Conservation (phyloP, 257 asterid genomes). For the Ilex asprella region DNA sequence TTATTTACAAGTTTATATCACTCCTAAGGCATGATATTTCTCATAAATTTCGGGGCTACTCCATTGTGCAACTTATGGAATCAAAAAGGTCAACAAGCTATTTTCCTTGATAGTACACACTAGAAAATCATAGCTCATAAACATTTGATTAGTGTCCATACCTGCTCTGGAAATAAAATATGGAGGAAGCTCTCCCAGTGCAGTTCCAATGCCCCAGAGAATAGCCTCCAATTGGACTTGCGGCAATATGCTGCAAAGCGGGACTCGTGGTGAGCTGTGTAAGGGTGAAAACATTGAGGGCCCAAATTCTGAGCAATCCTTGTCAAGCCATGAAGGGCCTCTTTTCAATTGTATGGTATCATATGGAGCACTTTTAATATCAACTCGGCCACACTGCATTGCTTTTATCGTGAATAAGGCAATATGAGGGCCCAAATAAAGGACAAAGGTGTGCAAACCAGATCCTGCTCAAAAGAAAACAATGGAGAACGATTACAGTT, state of each 20-base stretch:
- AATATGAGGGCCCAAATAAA: conserved; percentile 89
- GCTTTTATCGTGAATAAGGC: conserved; percentile 86
- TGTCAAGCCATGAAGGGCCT: conserved; percentile 78
- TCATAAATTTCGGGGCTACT: too few species aligned
- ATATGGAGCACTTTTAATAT: conserved; percentile 80
- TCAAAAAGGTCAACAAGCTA: neutral
- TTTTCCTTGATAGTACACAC: too few species aligned
- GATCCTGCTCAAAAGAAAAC: conserved; percentile 45
- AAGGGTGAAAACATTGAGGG: conserved; percentile 60
- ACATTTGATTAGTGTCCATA: conserved; percentile 17
- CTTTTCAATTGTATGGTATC: conserved; percentile 78
- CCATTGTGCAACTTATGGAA: too few species aligned
- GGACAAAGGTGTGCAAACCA: conserved; percentile 93
- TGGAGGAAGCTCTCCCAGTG: conserved; percentile 97
- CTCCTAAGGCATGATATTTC: too few species aligned
- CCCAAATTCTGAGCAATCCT: conserved; percentile 73
- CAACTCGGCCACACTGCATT: conserved; percentile 82
- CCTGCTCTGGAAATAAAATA: conserved; percentile 97
- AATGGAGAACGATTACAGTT: neutral
- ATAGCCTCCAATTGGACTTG: conserved; percentile 91
- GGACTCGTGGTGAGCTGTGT: conserved; percentile 46
- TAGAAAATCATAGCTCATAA: too few species aligned
- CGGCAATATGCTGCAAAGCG: conserved; percentile 76
- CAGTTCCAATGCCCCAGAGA: conserved; percentile 86
- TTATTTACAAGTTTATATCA: too few species aligned